Base-by-base conservation (phyloP, 305 asterid species). In the Plantago lanceolata region DNA sequence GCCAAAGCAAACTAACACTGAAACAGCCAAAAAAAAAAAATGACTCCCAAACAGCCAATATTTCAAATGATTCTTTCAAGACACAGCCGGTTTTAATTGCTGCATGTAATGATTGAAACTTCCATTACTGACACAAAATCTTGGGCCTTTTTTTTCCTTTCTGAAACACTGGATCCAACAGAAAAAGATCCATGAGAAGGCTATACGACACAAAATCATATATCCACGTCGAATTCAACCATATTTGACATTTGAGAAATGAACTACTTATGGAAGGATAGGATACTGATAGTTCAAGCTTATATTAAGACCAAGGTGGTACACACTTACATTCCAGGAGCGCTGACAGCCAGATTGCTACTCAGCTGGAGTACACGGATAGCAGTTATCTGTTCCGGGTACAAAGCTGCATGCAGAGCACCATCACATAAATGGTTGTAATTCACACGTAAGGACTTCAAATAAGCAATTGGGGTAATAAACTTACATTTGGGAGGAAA, bases 401-500 rank as follows among this genome's bases (percentile, higher is more conserved):
- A 79, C 73, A 93, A 71, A 75, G 90, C 98, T 93, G 73, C 67
- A 61, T 29, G 52, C 69, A 49, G 43, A 66, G 33, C 26, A 51
- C 50, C 62, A 59, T 67, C 50, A 56, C 26, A 61, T 35, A 24
- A 67, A 33, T 54, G 35, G 54, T 13, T 13, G 62, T 12, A 48
- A 53, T 43, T 20, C 43, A 66, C 63, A 52, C 48, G 54, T 53
- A 31, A 56, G 61, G 57, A 33, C 19, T 52, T 24, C 24, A 58
- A 71, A 52, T 19, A 56, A 68, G 59, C 6, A 50, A 33, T 45
- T 6, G 66, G 40, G 19, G 55, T 70, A 18, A 28, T 24, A 63
- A 28, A 37, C 91, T 75, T 74, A 89, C 98, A 76, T 83, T 61
- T 79, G 37, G 97, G 97, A 73, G 98, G 97, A 76, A 77, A 85